phyloP scores from a whole-genome alignment of 2,329 filamentous ascomycete genomes.

The Microdochium nivale region DNA sequence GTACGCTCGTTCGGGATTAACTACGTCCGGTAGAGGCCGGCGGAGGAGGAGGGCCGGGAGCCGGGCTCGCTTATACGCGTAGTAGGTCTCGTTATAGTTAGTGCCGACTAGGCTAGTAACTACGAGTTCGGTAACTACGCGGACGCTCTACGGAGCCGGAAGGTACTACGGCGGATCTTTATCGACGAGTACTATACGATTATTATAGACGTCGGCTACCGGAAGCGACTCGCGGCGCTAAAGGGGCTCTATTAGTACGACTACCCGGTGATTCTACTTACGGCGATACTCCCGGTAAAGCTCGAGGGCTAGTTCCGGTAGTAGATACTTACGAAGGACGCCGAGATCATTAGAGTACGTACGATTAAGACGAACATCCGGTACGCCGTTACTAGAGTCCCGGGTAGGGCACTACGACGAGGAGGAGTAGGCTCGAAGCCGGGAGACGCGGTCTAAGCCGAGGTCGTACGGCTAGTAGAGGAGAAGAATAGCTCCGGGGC shows the following conservation, averaged over 20 bases:
- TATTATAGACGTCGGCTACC: background rate
- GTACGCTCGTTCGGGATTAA: background rate
- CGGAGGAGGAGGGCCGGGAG: background rate
- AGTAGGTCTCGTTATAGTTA: background rate
- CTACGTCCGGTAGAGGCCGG: background rate
- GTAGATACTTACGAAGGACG: background rate
- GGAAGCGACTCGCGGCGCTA: background rate
- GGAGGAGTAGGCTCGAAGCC: background rate
- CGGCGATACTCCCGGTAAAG: slow-evolving; percentile 1
- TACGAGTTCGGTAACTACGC: slow-evolving; percentile 1
- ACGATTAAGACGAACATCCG: background rate
- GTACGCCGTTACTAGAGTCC: background rate
- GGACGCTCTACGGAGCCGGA: background rate
- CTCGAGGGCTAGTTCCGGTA: background rate
- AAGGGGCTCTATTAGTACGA: slow-evolving; percentile 1
- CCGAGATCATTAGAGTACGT: background rate
- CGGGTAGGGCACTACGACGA: background rate
- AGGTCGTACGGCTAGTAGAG: background rate
- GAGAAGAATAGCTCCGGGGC: background rate
- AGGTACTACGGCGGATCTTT: slow-evolving; percentile 1
- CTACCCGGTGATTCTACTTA: background rate
- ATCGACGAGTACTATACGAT: slow-evolving; percentile 2
- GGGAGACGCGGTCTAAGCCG: background rate
- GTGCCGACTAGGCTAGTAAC: background rate
- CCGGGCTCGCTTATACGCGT: background rate